Base-by-base conservation (phyloP, 257 asterid genomes). In the Jaltomata sinuosa region DNA sequence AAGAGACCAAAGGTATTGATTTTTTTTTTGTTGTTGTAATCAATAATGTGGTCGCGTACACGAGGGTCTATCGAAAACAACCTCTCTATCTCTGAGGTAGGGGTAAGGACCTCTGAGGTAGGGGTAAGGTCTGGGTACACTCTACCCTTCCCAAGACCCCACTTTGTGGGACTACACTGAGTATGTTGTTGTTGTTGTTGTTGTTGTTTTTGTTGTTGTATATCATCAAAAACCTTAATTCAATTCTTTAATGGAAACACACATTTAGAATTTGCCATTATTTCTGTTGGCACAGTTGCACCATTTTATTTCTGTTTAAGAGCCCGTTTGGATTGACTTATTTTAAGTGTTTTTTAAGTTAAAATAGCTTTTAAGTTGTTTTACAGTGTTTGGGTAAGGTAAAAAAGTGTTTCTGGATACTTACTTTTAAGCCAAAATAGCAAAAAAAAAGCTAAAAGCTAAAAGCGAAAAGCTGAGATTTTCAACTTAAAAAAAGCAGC, bases 1-100 rank as follows among this genome's bases (percentile, higher is more conserved):
- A 74, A 84, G 88, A 92, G 88, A 88, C 88, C 22, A 91, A 91
- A 87, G 98, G 98, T 95, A 91, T 71, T 72, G 36, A 45, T 19
- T 14, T 29, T 15, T 14, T 27, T 55, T 2, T 38, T n/a, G 16
- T 36, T 36, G 29, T 38, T 47, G 40, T 49, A 25, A 49, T 22
- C 32, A 62, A 64, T 52, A 45, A 64, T 82, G 8, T 82, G 53
- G 22, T 45, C 19, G 62, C 79, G 27, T 40, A 62, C 49, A 8
- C 11, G 16, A 59, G 67, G 34, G 19, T 59, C 19, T 59, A 2
- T 61, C 25, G 21, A 12, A 59, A 61, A 27, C 21, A 27, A 6
- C 27, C 10, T 61, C 68, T 61, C 68, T 25, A 61, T 32, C 36
- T 61, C 2, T 61, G 36, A 25, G 19, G 19, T 61, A 25, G 36